Conservation (phyloP, 768 basidiomycete species). For the Gloeophyllum trabeum region DNA sequence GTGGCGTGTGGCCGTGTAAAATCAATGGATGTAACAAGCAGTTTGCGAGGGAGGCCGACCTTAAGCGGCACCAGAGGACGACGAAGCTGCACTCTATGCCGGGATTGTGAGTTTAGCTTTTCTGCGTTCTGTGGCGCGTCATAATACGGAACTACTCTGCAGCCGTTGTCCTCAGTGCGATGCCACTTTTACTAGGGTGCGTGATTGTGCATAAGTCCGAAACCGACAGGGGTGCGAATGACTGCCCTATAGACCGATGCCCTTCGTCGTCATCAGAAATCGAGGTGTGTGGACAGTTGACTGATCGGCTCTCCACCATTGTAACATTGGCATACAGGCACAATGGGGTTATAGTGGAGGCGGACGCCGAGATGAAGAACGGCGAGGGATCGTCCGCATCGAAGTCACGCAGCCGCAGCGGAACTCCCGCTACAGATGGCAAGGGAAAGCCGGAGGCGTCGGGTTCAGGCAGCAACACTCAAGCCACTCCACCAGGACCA, state of each 20-base stretch:
- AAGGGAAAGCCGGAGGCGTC: neutral
- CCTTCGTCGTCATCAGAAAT: slow-evolving; percentile 69
- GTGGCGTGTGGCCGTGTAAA: slow-evolving; percentile 67
- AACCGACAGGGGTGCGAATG: neutral
- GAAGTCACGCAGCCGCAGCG: slow-evolving; percentile 38
- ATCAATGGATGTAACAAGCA: slow-evolving; percentile 76
- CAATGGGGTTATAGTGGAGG: slow-evolving; percentile 54
- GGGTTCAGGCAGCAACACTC: slow-evolving; percentile 2
- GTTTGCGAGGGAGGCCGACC: slow-evolving; percentile 73
- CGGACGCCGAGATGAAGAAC: slow-evolving; percentile 12
- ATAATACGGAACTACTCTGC: neutral
- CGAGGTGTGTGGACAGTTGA: slow-evolving; percentile 36
- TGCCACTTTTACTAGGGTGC: slow-evolving; percentile 67
- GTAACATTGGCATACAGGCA: slow-evolving; percentile 29
- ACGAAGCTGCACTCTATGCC: slow-evolving; percentile 70
- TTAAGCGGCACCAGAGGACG: slow-evolving; percentile 73
- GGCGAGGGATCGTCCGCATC: slow-evolving; percentile 26
- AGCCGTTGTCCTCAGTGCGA: slow-evolving; percentile 75
- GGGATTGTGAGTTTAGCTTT: slow-evolving; percentile 42
- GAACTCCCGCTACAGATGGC: slow-evolving; percentile 32
- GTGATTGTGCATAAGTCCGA: slow-evolving; percentile 16
- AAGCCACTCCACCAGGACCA: slow-evolving; percentile 23
- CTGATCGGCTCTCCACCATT: slow-evolving; percentile 4
- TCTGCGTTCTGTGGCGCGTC: slow-evolving; percentile 12
- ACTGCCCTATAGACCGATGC: slow-evolving; percentile 55